Evolutionary conservation across 2,329 filamentous ascomycete species (phyloP), one percentile per base, ranked within the genome.

Genomic region (Diaporthe destruens): DNA sequence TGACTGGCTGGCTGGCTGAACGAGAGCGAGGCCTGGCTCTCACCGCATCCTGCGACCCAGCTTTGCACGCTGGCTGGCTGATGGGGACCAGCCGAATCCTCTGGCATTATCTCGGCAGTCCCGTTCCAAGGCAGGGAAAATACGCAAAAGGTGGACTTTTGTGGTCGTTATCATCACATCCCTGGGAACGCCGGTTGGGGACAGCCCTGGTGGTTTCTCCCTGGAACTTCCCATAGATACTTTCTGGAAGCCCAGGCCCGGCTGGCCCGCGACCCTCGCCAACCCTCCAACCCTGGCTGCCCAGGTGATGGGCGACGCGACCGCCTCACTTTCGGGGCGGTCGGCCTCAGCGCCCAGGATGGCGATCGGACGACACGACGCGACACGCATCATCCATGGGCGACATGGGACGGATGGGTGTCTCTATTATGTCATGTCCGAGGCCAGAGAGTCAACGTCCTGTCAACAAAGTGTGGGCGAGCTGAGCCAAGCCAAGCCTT

Each of bases 221-320:
- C 32, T 32, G 1, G 23, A n/a, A n/a, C n/a, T n/a, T n/a, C n/a
- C n/a, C n/a, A n/a, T n/a, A n/a, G 29, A 66, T 53, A 53, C 47
- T 66, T 66, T 66, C 61, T 66, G 61, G 47, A 66, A 66, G 61
- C 61, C 61, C 61, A 39, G 44, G 44, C 44, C 61, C 61, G 61
- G 47, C 61, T 53, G 47, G 32, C 61, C 61, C 61, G 61, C 61
- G 47, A 47, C 32, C 47, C 47, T 53, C 61, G 47, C 47, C 53
- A 66, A 66, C 47, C 61, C 61, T 66, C 47, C 53, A 66, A 66
- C 47, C 61, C 61, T 66, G 61, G 29, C 29, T n/a, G n/a, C n/a
- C n/a, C n/a, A n/a, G n/a, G n/a, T n/a, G 61, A 14, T 39, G 44
- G n/a, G 61, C 47, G 32, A 20, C 47, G 47, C 61, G 47, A 53